A percentile compares a stretch with the other conserved stretches of the same genome.
phyloP scores from a whole-genome alignment of 306 rosid genomes.

The Fagus sylvatica region DNA sequence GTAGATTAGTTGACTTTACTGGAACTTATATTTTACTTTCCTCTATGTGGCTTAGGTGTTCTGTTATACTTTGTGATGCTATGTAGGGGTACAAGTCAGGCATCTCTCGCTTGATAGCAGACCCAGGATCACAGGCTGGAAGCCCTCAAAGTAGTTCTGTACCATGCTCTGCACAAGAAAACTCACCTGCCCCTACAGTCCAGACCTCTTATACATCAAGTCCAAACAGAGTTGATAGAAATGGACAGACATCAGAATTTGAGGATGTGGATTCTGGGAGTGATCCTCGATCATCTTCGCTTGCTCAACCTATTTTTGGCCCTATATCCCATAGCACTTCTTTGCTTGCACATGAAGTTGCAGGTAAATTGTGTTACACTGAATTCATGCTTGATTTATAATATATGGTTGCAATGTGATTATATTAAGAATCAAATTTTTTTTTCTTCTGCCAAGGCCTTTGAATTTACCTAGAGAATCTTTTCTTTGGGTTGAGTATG shows the following conservation, averaged over 20 bases:
- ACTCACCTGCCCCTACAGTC: slow-evolving; percentile 35
- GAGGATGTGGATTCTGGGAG: slow-evolving; percentile 47
- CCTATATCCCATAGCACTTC: slow-evolving; percentile 29
- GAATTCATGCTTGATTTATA: slow-evolving; percentile 6
- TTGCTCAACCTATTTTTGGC: slow-evolving; percentile 33
- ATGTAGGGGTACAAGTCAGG: slow-evolving; percentile 60
- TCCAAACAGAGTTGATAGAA: slow-evolving; percentile 38
- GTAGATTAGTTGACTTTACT: slow-evolving; percentile 11
- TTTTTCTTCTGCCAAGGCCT: neutral
- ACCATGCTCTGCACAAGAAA: slow-evolving; percentile 38
- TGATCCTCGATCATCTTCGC: slow-evolving; percentile 36
- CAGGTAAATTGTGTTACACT: slow-evolving; percentile 38
- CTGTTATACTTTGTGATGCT: slow-evolving; percentile 27
- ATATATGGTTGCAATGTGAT: neutral
- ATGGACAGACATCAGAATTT: slow-evolving; percentile 36
- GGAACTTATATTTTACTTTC: slow-evolving; percentile 6
- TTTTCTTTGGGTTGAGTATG: neutral
- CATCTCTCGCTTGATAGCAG: slow-evolving; percentile 41
- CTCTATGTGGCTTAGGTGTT: slow-evolving; percentile 17
- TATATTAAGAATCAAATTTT: neutral
- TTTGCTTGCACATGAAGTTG: slow-evolving; percentile 33
- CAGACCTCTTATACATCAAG: slow-evolving; percentile 45
- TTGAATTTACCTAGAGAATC: neutral
- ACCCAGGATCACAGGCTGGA: slow-evolving; percentile 44
- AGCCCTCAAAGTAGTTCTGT: slow-evolving; percentile 42